Evolutionary conservation across 805 yeast genomes (phyloP), one percentile per base, ranked within the genome.

Genomic region (Teunomyces cretensis): DNA sequence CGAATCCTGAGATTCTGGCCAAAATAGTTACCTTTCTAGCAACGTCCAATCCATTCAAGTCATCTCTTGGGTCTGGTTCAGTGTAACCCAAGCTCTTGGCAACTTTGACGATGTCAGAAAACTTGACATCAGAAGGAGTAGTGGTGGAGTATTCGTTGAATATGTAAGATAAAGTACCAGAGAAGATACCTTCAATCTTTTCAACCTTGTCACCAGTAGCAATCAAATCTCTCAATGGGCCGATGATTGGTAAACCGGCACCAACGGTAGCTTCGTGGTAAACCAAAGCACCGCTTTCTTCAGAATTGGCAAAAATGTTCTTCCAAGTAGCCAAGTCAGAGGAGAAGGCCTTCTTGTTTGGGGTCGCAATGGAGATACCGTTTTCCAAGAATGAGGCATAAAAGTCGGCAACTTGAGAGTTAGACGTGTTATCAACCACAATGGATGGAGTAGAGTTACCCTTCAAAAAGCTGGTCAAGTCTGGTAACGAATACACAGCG

Each of bases 41-140:
- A 49, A 94, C 97, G 63, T 94, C 99, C 64, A 94, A 78, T 44
- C 99, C 99, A 67, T 92, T 94, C 68, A 94, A 80, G 65, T 94
- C 99, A 67, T 94, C 99, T 72, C 99, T 85, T 68, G 99, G 99
- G 67, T 94, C 99, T 41, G 99, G 99, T 72, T 94, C 99, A 33
- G 97, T 92, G 79, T 89, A 94, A 42, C 99, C 99, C 53, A 89
- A 75, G 42, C 83, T 70, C 71, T 92, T 92, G 43, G 99, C 99
- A 39, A 83, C 82, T 51, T 79, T 75, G 47, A 94, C 98, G 41
- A 94, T 84, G 44, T 90, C 96, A 19, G 97, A 89, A 66, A 91
- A 94, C 63, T 86, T 87, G 48, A 81, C 78, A 41, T 78, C 74
- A 38, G 70, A 61, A 39, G 78, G 72, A 38, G 83, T 72, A 43